Base-by-base conservation (phyloP, 1,284 basidiomycete species). In the Papiliotrema terrestris region DNA sequence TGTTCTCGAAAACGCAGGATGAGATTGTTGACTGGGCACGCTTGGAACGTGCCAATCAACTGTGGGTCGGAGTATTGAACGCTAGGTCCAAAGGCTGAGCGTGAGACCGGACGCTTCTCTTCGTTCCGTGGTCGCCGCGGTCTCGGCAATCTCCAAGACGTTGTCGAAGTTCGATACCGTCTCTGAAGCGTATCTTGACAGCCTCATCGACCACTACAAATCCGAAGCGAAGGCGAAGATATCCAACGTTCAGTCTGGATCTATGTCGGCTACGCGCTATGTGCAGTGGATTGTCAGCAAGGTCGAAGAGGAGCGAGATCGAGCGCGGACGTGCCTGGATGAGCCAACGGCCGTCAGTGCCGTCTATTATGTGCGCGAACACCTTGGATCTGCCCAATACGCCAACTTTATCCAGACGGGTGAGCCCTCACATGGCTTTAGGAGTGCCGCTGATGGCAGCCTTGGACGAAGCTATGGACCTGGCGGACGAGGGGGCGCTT, bases 1-100 rank as follows among this genome's bases (percentile, higher is more conserved):
- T 88, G 3, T 73, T 75, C 14, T 69, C 78, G 1, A 79, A 76
- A 47, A 74, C 88, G 23, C 76, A 77, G 19, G 67, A 69, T 1
- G 81, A 83, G n/a, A 67, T 89, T 1, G 62, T 75, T 25, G 73
- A 78, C 11, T 88, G 88, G 86, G 79, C 67, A 61, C 87, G 88
- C 68, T 80, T 86, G 17, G 71, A 78, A 11, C 66, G 78, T n/a
- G 75, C 75, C 79, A 80, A 55, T 75, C 62, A 22, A 44, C 43
- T 22, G 42, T 43, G 35, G 20, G 20, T 38, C 41, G 35, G 29
- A 19, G n/a, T n/a, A 8, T 4, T 20, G 42, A 49, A 5, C 22
- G 48, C n/a, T n/a, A n/a, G n/a, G n/a, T n/a, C n/a, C n/a, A n/a
- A n/a, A n/a, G n/a, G 56, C 45, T 9, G 32, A 20, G 9, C 25